These are phyloP conservation scores for Trypanosoma platydactyli DNA, from an alignment of 208 protist species.

Conservation along the genomic window DNA sequence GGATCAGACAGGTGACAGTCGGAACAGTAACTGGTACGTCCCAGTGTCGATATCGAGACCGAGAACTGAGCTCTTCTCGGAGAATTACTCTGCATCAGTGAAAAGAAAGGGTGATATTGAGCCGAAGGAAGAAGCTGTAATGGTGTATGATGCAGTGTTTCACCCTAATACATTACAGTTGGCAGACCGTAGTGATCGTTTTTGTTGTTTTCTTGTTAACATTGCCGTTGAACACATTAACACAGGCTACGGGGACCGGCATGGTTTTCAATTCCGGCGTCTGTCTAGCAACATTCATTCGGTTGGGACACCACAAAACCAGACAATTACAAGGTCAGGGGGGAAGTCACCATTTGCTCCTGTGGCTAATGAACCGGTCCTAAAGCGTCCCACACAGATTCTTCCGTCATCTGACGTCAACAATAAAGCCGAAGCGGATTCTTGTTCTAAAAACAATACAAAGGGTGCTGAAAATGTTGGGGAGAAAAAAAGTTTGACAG, in stretches of 20 bases:
- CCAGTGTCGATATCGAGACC: constrained; percentile 80
- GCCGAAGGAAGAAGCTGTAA: constrained; percentile 20
- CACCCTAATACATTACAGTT: constrained; percentile 76
- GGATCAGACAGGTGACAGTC: constrained; percentile 55
- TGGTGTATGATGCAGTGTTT: constrained; percentile 88
- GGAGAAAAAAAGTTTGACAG: constrained; percentile 1
- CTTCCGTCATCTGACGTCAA: constrained; percentile 10
- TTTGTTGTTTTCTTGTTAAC: constrained; percentile 90
- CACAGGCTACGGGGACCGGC: constrained; percentile 69
- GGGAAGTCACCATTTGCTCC: constrained; percentile 53
- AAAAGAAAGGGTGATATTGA: background rate
- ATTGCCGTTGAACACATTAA: constrained; percentile 94
- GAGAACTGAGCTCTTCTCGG: constrained; percentile 58
- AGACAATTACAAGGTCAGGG: constrained; percentile 65
- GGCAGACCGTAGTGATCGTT: constrained; percentile 68
- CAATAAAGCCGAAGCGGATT: background rate
- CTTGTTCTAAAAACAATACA: background rate
- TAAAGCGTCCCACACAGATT: constrained; percentile 50
- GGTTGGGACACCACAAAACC: constrained; percentile 79
- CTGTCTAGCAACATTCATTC: constrained; percentile 49
- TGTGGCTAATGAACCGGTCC: constrained; percentile 40
- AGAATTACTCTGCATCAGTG: background rate
- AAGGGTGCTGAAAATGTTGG: background rate
- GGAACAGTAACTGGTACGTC: constrained; percentile 87
- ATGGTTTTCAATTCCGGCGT: constrained; percentile 75